phyloP scores from a whole-genome alignment of 495 filamentous ascomycete genomes.

The Daldinia concentrica region DNA sequence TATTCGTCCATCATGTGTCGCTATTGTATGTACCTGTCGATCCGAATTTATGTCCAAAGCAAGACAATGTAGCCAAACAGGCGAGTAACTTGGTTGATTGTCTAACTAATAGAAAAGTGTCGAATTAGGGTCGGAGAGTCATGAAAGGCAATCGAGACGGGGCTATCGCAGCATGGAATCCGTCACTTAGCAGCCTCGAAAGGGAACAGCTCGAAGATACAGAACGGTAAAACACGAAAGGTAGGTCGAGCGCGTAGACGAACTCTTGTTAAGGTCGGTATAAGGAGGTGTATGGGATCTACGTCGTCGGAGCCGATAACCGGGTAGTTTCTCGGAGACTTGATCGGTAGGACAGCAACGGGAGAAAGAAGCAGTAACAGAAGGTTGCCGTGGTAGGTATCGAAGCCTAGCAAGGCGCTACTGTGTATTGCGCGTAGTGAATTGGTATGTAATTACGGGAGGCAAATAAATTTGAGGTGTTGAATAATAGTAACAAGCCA shows the following conservation, averaged over 20 bases:
- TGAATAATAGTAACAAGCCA: constrained; percentile 26
- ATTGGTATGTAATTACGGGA: constrained; percentile 15
- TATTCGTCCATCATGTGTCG: constrained; percentile 63
- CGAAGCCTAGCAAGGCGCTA: constrained; percentile 16
- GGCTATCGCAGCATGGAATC: constrained; percentile 32
- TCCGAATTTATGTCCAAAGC: constrained; percentile 4
- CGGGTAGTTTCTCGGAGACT: neutral
- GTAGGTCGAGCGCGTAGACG: neutral
- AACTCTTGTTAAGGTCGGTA: neutral
- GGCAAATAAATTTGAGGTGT: constrained; percentile 6
- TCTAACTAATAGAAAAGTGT: constrained; percentile 3
- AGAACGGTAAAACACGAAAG: neutral
- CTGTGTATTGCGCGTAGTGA: constrained; percentile 12
- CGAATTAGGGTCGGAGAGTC: constrained; percentile 27
- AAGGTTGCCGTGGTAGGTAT: constrained; percentile 15
- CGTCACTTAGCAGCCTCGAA: constrained; percentile 4
- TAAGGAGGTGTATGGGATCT: neutral
- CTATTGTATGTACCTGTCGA: constrained; percentile 16
- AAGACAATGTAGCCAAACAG: constrained; percentile 5
- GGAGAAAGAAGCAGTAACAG: constrained; percentile 7
- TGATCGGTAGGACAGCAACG: constrained; percentile 5
- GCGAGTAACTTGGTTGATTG: neutral
- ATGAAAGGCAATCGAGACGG: constrained; percentile 37
- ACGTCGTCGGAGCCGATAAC: neutral
- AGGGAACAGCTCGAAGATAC: neutral